Evolutionary conservation across 2,329 filamentous ascomycete species (phyloP).

Genomic region (Aulographum hederae): DNA sequence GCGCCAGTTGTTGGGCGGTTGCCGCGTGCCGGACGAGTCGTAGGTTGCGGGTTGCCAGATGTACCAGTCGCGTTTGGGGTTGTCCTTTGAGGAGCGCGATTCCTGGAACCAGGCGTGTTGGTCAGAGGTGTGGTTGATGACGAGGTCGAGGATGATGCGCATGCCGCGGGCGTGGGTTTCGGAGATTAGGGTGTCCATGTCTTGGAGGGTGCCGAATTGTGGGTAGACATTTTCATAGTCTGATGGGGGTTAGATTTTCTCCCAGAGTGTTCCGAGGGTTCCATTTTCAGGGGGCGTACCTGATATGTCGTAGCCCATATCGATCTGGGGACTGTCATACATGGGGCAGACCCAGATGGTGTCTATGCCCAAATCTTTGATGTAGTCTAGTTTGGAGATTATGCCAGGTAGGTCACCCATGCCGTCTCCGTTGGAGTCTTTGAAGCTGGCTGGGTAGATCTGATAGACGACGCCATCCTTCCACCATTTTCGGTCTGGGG

Average conservation of each 20-base stretch:
- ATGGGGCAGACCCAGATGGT: conserved; percentile 52
- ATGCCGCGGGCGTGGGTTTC: conserved; percentile 45
- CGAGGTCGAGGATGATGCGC: conserved; percentile 55
- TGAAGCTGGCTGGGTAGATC: conserved; percentile 27
- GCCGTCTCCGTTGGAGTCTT: conserved; percentile 37
- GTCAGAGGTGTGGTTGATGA: conserved; percentile 61
- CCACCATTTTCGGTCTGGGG: conserved; percentile 21
- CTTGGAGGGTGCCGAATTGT: conserved; percentile 46
- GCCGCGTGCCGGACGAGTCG: conserved; percentile 6
- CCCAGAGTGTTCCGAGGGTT: too few species aligned
- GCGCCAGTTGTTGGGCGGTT: conserved; percentile 19
- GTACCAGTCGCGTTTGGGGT: conserved; percentile 52
- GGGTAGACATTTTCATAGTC: conserved; percentile 49
- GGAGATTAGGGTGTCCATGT: conserved; percentile 44
- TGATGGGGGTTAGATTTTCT: too few species aligned
- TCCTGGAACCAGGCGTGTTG: conserved; percentile 44
- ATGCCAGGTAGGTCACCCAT: conserved; percentile 47
- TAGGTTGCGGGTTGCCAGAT: conserved; percentile 4
- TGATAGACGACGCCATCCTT: conserved; percentile 26
- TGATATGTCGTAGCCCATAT: conserved; percentile 57
- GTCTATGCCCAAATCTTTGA: conserved; percentile 41
- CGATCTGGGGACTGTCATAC: conserved; percentile 43
- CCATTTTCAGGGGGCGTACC: too few species aligned
- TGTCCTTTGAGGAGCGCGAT: conserved; percentile 41
- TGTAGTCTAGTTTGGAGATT: conserved; percentile 41